Percentiles rank a stretch among this genome's conserved stretches.
Conservation (phyloP, 306 rosid species). For the Rosa chinensis region DNA sequence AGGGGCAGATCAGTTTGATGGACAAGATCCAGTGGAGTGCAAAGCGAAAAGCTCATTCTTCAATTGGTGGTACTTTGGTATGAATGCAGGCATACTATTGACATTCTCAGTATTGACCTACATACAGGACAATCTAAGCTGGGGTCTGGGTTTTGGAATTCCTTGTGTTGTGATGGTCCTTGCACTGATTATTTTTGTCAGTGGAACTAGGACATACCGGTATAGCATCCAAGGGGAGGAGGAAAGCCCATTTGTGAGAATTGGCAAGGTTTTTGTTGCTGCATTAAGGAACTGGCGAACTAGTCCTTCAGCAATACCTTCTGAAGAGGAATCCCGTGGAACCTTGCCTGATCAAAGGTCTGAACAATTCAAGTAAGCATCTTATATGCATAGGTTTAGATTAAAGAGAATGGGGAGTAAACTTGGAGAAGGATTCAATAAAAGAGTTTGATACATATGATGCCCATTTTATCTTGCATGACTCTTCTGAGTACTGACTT, state of each 20-base stretch:
- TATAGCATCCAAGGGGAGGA: slow-evolving; percentile 15
- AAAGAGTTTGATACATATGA: background rate
- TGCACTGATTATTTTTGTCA: slow-evolving; percentile 28
- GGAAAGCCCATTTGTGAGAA: slow-evolving; percentile 45
- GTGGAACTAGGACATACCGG: slow-evolving; percentile 39
- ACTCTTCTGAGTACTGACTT: background rate
- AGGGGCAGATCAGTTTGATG: slow-evolving; percentile 82
- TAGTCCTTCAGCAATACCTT: slow-evolving; percentile 10
- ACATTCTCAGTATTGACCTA: slow-evolving; percentile 41
- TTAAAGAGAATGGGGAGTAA: too few species aligned
- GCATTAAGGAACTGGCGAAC: slow-evolving; percentile 37
- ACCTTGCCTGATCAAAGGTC: slow-evolving; percentile 24
- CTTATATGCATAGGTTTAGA: background rate
- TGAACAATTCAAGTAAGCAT: slow-evolving; percentile 33
- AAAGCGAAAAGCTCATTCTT: slow-evolving; percentile 77
- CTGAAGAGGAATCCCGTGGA: slow-evolving; percentile 35
- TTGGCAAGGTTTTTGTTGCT: slow-evolving; percentile 43
- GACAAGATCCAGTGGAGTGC: slow-evolving; percentile 52
- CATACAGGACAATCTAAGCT: slow-evolving; percentile 46
- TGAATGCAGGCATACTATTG: background rate
- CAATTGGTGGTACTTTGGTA: slow-evolving; percentile 79
- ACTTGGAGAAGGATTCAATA: background rate
- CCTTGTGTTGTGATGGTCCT: slow-evolving; percentile 37
- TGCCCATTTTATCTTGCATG: background rate
- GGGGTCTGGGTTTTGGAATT: slow-evolving; percentile 41